These are phyloP conservation scores for Penicillium sp. DNA, from an alignment of 2,329 filamentous ascomycete species.

Conservation along the genomic window DNA sequence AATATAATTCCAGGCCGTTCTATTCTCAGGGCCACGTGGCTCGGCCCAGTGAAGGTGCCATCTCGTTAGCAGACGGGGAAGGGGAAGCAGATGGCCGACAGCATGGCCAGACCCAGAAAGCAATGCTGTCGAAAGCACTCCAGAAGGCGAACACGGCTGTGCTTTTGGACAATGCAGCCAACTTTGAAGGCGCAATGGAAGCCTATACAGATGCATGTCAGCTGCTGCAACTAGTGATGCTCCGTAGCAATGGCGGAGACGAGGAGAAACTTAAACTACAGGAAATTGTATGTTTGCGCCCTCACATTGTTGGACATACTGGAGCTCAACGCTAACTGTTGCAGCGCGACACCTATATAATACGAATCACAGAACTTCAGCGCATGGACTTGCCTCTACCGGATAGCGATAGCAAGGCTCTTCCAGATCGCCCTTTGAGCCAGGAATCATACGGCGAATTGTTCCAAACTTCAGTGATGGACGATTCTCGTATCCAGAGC, in stretches of 20 bases:
- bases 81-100: constrained; percentile 34
- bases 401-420: constrained; percentile 64
- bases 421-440: constrained; percentile 71
- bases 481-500: constrained; percentile 26
- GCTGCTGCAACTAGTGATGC: constrained; percentile 82
- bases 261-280: constrained; percentile 82
- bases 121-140: constrained; percentile 92
- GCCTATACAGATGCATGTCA: constrained; percentile 90
- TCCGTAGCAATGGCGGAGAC: constrained; percentile 78
- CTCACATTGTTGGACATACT: neutral
- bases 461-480: constrained; percentile 31
- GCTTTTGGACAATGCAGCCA: constrained; percentile 91
- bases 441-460: constrained; percentile 52
- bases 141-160: constrained; percentile 96
- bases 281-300: constrained; percentile 71
- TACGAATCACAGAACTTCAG: constrained; percentile 82
- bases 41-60: constrained; percentile 28
- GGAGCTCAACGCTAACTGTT: constrained; percentile 11
- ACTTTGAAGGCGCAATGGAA: constrained; percentile 85
- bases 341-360: constrained; percentile 84
- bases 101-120: constrained; percentile 74
- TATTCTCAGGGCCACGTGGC: constrained; percentile 15
- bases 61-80: constrained; percentile 26
- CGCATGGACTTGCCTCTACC: constrained; percentile 61
- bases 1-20: constrained; percentile 8